These are phyloP conservation scores for Brachypodium distachyon DNA, from an alignment of 202 grass and related monocot species.

Conservation along the genomic window DNA sequence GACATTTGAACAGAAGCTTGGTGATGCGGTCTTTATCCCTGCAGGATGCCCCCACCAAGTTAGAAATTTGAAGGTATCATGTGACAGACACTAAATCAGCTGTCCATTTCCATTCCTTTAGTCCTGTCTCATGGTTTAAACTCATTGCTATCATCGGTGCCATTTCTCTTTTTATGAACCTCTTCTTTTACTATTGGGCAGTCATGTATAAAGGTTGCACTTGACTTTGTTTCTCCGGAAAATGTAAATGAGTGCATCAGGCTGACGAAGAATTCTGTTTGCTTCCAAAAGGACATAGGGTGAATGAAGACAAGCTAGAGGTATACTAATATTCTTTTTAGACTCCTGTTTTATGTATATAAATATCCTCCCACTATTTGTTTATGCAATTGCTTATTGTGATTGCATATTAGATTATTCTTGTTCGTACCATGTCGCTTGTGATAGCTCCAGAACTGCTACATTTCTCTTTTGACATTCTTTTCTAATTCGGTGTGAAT, in stretches of 20 bases:
- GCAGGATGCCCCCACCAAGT: slow-evolving; percentile 95
- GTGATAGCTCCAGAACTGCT: not conserved
- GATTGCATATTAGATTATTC: not conserved
- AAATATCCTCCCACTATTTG: not conserved
- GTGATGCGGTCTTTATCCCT: slow-evolving; percentile 95
- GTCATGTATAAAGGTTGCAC: slow-evolving; percentile 96
- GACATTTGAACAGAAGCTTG: slow-evolving; percentile 96
- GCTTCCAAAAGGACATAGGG: slow-evolving; percentile 57
- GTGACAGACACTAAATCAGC: not conserved
- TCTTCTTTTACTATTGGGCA: slow-evolving; percentile 9
- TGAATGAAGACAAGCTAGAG: slow-evolving; percentile 96
- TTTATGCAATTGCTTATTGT: not conserved
- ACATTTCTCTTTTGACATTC: not conserved
- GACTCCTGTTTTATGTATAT: not conserved
- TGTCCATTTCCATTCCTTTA: not conserved
- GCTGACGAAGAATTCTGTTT: slow-evolving; percentile 63
- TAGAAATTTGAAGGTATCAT: slow-evolving; percentile 82
- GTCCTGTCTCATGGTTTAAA: not conserved
- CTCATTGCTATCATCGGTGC: not conserved
- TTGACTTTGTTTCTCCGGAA: slow-evolving; percentile 95
- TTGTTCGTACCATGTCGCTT: not conserved
- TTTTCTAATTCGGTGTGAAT: not conserved
- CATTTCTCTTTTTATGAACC: not conserved
- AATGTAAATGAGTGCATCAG: slow-evolving; percentile 61
- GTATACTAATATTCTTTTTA: slow-evolving; percentile 42